Conservation (phyloP, 169 alveolate genomes). For the Ichthyophthirius multifiliis region DNA sequence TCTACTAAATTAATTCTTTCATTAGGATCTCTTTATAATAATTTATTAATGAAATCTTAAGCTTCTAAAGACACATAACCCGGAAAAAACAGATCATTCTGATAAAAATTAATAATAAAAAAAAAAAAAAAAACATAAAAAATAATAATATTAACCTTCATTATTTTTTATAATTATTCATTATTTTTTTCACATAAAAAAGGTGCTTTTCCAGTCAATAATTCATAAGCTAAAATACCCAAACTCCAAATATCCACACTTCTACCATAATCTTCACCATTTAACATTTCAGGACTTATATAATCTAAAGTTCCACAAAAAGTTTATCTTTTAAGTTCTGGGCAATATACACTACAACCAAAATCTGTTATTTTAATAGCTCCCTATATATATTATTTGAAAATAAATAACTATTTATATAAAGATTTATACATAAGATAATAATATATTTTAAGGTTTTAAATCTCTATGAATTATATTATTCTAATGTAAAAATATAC, state of each 20-base stretch:
- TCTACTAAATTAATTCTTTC: too few species aligned
- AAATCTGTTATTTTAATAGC: slow-evolving; percentile 54
- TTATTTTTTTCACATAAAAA: slow-evolving; percentile 2
- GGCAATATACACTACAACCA: slow-evolving; percentile 56
- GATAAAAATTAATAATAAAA: too few species aligned
- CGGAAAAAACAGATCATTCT: neutral
- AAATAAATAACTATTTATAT: too few species aligned
- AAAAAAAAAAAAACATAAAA: too few species aligned
- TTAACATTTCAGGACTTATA: slow-evolving; percentile 42
- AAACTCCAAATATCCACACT: slow-evolving; percentile 43
- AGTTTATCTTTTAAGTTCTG: slow-evolving; percentile 33
- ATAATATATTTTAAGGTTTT: slow-evolving; percentile 1
- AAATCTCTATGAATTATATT: neutral
- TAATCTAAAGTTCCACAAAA: slow-evolving; percentile 49
- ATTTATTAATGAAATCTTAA: neutral
- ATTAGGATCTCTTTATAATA: slow-evolving; percentile 1
- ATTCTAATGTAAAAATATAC: neutral
- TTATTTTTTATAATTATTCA: neutral
- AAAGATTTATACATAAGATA: slow-evolving; percentile 12
- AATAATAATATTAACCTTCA: neutral
- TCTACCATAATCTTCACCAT: slow-evolving; percentile 34
- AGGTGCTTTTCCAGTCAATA: slow-evolving; percentile 40
- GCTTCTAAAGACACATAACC: neutral
- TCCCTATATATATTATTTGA: too few species aligned
- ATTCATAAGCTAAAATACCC: slow-evolving; percentile 46